These are phyloP conservation scores for Sugiyamaella valdiviana DNA, from an alignment of 805 yeast genomes.

Conservation along the genomic window DNA sequence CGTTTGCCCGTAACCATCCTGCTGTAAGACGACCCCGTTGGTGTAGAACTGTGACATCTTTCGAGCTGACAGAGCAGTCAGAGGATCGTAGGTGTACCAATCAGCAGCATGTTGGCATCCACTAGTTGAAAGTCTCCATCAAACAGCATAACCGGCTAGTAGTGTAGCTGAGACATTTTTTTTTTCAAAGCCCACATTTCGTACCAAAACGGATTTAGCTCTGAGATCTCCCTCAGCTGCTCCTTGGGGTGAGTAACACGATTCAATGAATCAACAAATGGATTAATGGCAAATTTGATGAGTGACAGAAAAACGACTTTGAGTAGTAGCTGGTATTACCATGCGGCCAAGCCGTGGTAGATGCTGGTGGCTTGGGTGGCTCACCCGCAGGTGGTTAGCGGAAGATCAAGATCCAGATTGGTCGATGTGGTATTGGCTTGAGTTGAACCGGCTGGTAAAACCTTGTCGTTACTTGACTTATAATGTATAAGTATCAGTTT, in stretches of 20 bases:
- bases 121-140: constrained; percentile 13
- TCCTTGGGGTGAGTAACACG: background rate
- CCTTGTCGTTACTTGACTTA: too few relatives aligned
- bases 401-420: too few relatives aligned
- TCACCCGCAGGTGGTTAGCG: too few relatives aligned
- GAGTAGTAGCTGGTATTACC: too few relatives aligned
- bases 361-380: too few relatives aligned
- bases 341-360: too few relatives aligned
- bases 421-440: too few relatives aligned
- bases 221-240: background rate
- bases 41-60: constrained; percentile 14
- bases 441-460: too few relatives aligned
- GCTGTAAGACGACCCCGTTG: constrained; percentile 16
- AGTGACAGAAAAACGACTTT: too few relatives aligned
- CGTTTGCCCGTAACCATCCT: constrained; percentile 22
- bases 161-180: constrained; percentile 3
- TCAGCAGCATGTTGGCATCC: constrained; percentile 13
- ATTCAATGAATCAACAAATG: too few relatives aligned
- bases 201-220: constrained; percentile 1
- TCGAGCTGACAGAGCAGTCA: constrained; percentile 21
- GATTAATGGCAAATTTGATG: too few relatives aligned
- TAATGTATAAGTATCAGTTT: too few relatives aligned
- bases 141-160: constrained; percentile 10
- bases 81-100: constrained; percentile 23
- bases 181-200: constrained; percentile 5